Evolutionary conservation across 2,329 filamentous ascomycete genomes (phyloP), one percentile per base, ranked within the genome.

Genomic region (Diplodia intermedia): DNA sequence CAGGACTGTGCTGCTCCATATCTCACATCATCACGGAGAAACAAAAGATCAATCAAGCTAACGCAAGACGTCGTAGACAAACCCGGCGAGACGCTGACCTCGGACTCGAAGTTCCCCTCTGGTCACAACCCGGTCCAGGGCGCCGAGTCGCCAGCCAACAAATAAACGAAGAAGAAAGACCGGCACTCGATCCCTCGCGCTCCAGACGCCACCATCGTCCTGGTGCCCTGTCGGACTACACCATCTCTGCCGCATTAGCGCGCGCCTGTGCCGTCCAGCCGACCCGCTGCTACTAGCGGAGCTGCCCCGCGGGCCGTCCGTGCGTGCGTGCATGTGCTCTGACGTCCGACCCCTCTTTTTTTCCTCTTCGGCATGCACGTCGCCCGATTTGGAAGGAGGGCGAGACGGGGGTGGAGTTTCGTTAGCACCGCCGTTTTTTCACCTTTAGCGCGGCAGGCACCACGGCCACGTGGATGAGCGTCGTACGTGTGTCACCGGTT

Each of bases 71-170:
- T 61, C 60, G 63, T 72, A 86, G 84, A 86, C 75, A 83, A 84
- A 70, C 85, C 85, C 12, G 83, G 83, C 65, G 85, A 87, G 73
- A 80, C 80, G 49, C 80, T 87, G 33, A 78, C 81, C 70, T 82
- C 79, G 52, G 85, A 87, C 71, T 81, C 82, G 26, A 82, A 82
- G 72, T 77, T 82, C 69, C 70, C 73, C 1, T 67, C 73, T 12
- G 82, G 81, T 6, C 74, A 82, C 38, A 86, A 86, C 71, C 83
- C 82, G 9, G 76, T 81, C 6, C 72, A 83, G 36, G 78, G 76
- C 23, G 67, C 71, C 8, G 81, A 84, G 7, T 65, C 62, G 50
- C 62, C 49, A 12, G 62, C 50, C 33, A 65, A 65, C 50, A 65
- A 65, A 65, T 65, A 65, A 47, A 36, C n/a, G 18, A 31, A 11